Evolutionary conservation across 805 yeast species (phyloP).

Genomic region (Monosporozyma servazzii): DNA sequence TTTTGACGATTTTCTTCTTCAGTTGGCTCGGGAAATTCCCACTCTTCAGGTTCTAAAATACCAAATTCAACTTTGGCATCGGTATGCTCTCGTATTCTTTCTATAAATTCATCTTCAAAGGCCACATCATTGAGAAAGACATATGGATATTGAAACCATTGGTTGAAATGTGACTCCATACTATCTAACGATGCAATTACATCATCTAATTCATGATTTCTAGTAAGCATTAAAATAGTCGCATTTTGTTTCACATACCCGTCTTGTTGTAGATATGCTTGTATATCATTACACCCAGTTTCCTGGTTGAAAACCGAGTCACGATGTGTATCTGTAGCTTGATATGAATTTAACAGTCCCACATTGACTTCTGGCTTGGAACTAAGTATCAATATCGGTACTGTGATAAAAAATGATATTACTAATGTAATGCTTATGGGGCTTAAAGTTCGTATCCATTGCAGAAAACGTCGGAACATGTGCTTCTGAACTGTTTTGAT

Average conservation of each 20-base stretch:
- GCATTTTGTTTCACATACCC: constrained; percentile 57
- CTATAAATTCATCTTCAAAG: constrained; percentile 57
- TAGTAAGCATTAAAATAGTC: constrained; percentile 71
- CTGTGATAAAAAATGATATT: constrained; percentile 5
- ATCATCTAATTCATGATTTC: constrained; percentile 73
- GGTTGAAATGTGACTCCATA: constrained; percentile 81
- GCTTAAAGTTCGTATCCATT: constrained; percentile 1
- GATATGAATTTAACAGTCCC: constrained; percentile 9
- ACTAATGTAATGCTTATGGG: constrained; percentile 2
- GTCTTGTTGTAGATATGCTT: constrained; percentile 21
- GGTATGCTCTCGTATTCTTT: constrained; percentile 42
- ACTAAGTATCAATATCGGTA: constrained; percentile 3
- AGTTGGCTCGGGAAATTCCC: constrained; percentile 52
- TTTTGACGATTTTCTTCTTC: not conserved
- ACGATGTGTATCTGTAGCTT: constrained; percentile 14
- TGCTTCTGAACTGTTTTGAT: not conserved
- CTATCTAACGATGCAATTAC: constrained; percentile 64
- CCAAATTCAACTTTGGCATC: constrained; percentile 67
- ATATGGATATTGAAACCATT: constrained; percentile 92
- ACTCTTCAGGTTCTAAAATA: constrained; percentile 42
- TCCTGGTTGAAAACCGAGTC: constrained; percentile 39
- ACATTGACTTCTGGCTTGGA: not conserved
- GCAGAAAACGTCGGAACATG: not conserved
- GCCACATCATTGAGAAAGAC: constrained; percentile 76
- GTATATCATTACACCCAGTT: constrained; percentile 47